Base-by-base conservation (phyloP, 1,139 yeast genomes). In the Fermentozyma sake region DNA sequence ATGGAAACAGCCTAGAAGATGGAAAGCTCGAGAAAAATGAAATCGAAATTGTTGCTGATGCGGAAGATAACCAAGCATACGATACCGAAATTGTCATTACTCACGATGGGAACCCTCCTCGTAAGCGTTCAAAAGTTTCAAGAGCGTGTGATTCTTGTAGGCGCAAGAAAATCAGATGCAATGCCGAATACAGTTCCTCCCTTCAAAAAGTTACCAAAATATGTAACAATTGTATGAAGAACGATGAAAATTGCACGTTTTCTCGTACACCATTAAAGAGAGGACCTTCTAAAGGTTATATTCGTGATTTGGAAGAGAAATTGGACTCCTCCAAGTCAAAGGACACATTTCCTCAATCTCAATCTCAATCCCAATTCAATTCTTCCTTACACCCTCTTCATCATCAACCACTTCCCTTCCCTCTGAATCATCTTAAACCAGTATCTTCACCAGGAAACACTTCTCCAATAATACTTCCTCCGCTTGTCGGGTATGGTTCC, bases 221-320 rank as follows among this genome's bases (percentile, higher is more conserved):
- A 3, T 79, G 87, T 48, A 57, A 76, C 15, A 76, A 73, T 41
- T 79, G 86, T 49, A 43, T 52, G 12, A 76, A 72, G 41, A 70
- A 63, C 38, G 61, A 60, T 26, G 81, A 75, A 23, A 45, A 45
- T 2, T 80, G 89, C 50, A 62, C 79, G 1, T 80, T 79, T 45
- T 76, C 79, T 14, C 59, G 91, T 31, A 67, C 79, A 1, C 91
- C 87, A 0, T 51, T 81, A 50, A 82, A 81, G 46, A 57, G 93
- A 40, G 93, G 91, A 0, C 93, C 93, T 1, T 68, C 82, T 2
- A 81, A 80, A 46, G 89, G 89, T 1, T 79, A 74, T 42, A 63
- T 68, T 7, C 55, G 72, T 24, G 69, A 61, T 29, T 43, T 52
- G 29, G 72, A 60, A 30, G 72, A 64, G 16, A 55, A 55, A 31